These are phyloP conservation scores for Chrysosporium queenslandicum DNA, from an alignment of 2,329 filamentous ascomycete species.

Conservation along the genomic window DNA sequence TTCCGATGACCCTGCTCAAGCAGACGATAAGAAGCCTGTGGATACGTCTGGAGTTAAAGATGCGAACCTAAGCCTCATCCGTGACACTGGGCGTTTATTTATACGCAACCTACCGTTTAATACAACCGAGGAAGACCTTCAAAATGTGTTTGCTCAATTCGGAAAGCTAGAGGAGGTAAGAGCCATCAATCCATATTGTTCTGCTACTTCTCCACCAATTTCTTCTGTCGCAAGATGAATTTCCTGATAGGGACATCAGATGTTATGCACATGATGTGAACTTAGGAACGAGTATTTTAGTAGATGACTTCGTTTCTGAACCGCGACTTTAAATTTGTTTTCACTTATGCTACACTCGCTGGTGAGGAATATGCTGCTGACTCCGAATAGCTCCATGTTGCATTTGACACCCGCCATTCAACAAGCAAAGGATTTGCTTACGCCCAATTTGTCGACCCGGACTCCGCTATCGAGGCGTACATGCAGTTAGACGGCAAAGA, in stretches of 20 bases:
- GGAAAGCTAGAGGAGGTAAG: slow-evolving; percentile 82
- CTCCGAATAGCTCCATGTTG: slow-evolving; percentile 64
- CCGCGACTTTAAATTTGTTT: too few species aligned
- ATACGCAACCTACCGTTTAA: slow-evolving; percentile 80
- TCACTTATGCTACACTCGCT: slow-evolving; percentile 21
- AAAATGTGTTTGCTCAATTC: slow-evolving; percentile 57
- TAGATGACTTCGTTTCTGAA: slow-evolving; percentile 97
- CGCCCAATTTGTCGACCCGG: slow-evolving; percentile 63
- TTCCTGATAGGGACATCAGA: slow-evolving; percentile 99
- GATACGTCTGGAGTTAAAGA: slow-evolving; percentile 33
- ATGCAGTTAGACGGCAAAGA: slow-evolving; percentile 68
- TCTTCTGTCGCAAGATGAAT: slow-evolving; percentile 64
- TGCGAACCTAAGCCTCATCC: slow-evolving; percentile 52
- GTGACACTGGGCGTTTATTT: slow-evolving; percentile 68
- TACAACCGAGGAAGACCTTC: slow-evolving; percentile 65
- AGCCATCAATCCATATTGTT: slow-evolving; percentile 15
- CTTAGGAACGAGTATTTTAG: slow-evolving; percentile 94
- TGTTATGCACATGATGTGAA: slow-evolving; percentile 86
- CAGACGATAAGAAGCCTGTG: slow-evolving; percentile 18
- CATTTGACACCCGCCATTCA: slow-evolving; percentile 58
- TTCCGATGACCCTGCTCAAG: slow-evolving; percentile 11
- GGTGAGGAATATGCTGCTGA: slow-evolving; percentile 8
- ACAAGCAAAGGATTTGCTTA: slow-evolving; percentile 84
- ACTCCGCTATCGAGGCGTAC: slow-evolving; percentile 68
- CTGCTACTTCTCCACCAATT: slow-evolving; percentile 17